A percentile compares a stretch with the other conserved stretches of the same genome.
These are phyloP conservation scores for Aspergillus neotritici DNA, from an alignment of 2,329 filamentous ascomycete genomes.

Conservation along the genomic window DNA sequence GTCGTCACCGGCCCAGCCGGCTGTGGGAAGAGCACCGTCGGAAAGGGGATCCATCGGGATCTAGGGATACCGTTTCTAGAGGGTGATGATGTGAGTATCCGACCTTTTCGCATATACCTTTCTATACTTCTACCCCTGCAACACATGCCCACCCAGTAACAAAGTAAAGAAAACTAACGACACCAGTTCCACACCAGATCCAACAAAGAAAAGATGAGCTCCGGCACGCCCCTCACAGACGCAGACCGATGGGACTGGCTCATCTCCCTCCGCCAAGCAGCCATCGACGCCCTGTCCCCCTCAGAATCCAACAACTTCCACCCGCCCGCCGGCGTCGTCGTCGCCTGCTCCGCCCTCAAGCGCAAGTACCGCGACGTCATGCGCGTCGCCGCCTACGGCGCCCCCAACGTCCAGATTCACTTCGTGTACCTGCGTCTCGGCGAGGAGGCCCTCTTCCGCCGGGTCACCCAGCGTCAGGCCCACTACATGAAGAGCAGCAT, in stretches of 20 bases:
- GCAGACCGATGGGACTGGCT: conserved; percentile 98
- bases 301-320: conserved; percentile 33
- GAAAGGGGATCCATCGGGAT: conserved; percentile 57
- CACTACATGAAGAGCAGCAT: conserved; percentile 97
- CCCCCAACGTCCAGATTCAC: conserved; percentile 69
- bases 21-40: conserved; percentile 73
- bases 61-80: conserved; percentile 67
- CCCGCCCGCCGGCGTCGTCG: conserved; percentile 69
- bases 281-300: conserved; percentile 46
- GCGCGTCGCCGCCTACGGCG: conserved; percentile 70
- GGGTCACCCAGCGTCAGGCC: conserved; percentile 67
- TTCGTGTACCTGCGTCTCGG: conserved; percentile 85
- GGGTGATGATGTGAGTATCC: conserved; percentile 63
- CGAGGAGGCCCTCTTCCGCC: conserved; percentile 67
- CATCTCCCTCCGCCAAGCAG: conserved; percentile 63
- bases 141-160: too few relatives aligned
- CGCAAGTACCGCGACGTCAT: conserved; percentile 94
- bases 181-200: conserved; percentile 48
- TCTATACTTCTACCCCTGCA: not conserved
- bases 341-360: conserved; percentile 94
- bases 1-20: conserved; percentile 73
- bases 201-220: conserved; percentile 88
- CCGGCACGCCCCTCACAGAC: conserved; percentile 78
- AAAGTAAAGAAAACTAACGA: too few relatives aligned
- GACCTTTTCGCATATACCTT: not conserved